A percentile compares a stretch with the other conserved stretches of the same genome.
Conservation (phyloP, 371 early-diverging fungal genomes). For the Synchytrium microbalum region DNA sequence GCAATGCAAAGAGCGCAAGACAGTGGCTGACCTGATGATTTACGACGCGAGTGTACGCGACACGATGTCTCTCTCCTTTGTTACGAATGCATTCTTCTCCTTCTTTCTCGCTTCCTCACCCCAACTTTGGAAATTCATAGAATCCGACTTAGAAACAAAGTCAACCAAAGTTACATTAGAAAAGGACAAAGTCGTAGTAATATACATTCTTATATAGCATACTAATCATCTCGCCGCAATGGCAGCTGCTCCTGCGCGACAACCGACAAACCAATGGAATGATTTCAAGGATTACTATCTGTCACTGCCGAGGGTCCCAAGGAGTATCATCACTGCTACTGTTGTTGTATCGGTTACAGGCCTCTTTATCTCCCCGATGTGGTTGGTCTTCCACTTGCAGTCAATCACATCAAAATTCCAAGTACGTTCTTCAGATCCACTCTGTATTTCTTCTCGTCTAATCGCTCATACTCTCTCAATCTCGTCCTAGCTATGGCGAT, state of each 20-base stretch:
- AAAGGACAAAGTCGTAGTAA: no score
- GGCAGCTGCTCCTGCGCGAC: background rate
- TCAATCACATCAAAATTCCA: background rate
- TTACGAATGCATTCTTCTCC: no score
- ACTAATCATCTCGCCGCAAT: no score
- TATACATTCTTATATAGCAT: no score
- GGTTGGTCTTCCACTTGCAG: background rate
- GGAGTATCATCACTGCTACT: background rate
- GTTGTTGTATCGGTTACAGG: background rate
- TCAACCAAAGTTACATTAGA: no score
- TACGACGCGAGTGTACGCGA: no score
- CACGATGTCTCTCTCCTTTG: no score
- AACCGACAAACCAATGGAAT: background rate
- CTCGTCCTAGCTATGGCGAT: constrained; percentile 59
- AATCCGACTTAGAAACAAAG: no score
- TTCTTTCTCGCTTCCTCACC: no score
- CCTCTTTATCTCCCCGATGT: background rate
- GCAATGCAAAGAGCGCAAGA: no score
- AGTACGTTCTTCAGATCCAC: background rate
- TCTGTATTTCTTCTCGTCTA: background rate
- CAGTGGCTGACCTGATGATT: no score
- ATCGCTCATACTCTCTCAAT: background rate
- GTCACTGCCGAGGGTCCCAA: background rate
- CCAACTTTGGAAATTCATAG: no score
- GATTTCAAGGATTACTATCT: background rate